Base-by-base conservation (phyloP, 192 early-diverging fungal genomes). In the Rhizophagus clarus region DNA sequence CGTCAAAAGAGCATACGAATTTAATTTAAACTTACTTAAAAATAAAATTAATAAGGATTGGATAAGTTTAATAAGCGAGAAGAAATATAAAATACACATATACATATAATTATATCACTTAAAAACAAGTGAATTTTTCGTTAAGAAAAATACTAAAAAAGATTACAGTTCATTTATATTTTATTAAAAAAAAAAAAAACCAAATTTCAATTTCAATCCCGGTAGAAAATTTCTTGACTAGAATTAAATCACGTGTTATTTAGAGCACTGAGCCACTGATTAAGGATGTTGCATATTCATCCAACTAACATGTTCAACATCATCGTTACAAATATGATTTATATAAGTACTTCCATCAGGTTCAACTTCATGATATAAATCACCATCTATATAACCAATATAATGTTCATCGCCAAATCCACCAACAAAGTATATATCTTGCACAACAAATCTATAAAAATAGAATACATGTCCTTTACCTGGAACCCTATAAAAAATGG, bases 331-430 rank as follows among this genome's bases (percentile, higher is more conserved):
- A 56, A 6, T 17, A 22, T 56, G 51, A 56, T 45, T 45, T 45
- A 22, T 56, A 10, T 56, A 20, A 26, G 4, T 12, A 31, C 6
- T 26, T n/a, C 26, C 17, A 22, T 56, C 17, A 20, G 51, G 51
- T 7, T 56, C 20, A 22, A 56, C 51, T 7, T 56, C 6, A 22
- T 56, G 51, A 56, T 56, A 56, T 56, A 56, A 56, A 22, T 56
- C 20, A 56, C 20, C n/a, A 75, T 85, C 83, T 63, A 88, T 82
- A 87, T 86, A 89, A 34, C 88, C 88, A 76, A 89, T 88, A 61
- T 88, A 87, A 34, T 88, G 89, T 32, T 76, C 22, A 34, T 79
- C 84, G 26, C 88, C 88, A 72, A 88, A 89, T 3, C 88, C 88
- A 9, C 88, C 88, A 47, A 89, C 74, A 81, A 87, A 88, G 63